Evolutionary conservation across 164 flowering plant species (phyloP).

Genomic region (Vitis cinerea): DNA sequence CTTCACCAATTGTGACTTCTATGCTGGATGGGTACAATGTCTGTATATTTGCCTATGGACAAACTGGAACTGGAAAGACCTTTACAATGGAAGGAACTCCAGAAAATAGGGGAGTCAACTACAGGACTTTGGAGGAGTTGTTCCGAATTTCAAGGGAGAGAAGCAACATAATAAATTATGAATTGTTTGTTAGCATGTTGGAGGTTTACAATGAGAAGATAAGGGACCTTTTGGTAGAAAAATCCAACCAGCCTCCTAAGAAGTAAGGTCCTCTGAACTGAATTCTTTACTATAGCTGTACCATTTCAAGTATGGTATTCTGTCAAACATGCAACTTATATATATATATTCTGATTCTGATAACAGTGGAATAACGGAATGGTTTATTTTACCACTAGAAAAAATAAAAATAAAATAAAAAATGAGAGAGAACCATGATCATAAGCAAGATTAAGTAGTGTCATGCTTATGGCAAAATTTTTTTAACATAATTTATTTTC

Average conservation of each 20-base stretch:
- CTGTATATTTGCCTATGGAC: conserved; percentile 94
- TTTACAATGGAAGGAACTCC: conserved; percentile 91
- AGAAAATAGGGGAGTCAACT: conserved; percentile 85
- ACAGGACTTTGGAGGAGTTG: conserved; percentile 74
- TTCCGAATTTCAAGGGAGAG: conserved; percentile 59
- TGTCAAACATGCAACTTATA: too few species aligned
- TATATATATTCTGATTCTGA: too few species aligned
- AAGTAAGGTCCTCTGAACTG: conserved; percentile 43
- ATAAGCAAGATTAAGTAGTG: too few species aligned
- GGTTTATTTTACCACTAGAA: too few species aligned
- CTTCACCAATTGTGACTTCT: conserved; percentile 69
- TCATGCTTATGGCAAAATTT: too few species aligned
- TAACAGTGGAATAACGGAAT: too few species aligned
- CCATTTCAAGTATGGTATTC: too few species aligned
- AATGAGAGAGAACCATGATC: too few species aligned
- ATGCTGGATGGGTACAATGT: conserved; percentile 90
- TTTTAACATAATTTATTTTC: too few species aligned
- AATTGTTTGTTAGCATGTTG: conserved; percentile 76
- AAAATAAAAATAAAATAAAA: too few species aligned
- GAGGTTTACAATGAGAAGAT: conserved; percentile 93
- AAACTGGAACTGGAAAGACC: conserved; percentile 96
- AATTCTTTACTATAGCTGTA: too few species aligned
- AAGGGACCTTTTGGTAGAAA: conserved; percentile 74
- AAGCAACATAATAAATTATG: conserved; percentile 45
- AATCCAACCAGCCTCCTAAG: conserved; percentile 49